These are phyloP conservation scores for Pyronema domesticum DNA, from an alignment of 495 filamentous ascomycete genomes.

Conservation along the genomic window DNA sequence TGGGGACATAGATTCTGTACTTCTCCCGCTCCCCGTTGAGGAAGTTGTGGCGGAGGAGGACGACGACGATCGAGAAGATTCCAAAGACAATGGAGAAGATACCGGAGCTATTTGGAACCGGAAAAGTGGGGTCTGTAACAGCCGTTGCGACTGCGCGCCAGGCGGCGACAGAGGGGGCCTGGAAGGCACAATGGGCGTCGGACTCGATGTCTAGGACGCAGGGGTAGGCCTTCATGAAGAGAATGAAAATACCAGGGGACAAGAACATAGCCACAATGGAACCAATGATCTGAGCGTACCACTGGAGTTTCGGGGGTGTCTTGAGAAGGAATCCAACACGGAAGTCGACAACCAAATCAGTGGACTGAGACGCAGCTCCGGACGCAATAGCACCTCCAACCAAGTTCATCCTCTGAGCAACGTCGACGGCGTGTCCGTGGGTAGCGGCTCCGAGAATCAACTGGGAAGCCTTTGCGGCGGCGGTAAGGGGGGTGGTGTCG, in stretches of 20 bases:
- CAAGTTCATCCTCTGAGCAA: conserved; percentile 43
- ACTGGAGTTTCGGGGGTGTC: conserved; percentile 45
- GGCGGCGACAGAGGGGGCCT: conserved; percentile 42
- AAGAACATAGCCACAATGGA: conserved; percentile 44
- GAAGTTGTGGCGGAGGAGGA: conserved; percentile 40
- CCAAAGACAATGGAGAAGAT: conserved; percentile 29
- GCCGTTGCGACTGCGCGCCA: conserved; percentile 49
- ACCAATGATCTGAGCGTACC: conserved; percentile 43
- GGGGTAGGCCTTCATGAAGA: conserved; percentile 48
- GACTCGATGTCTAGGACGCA: conserved; percentile 41
- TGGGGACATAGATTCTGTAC: conserved; percentile 42
- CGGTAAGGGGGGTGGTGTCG: conserved; percentile 45
- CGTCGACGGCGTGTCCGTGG: conserved; percentile 27
- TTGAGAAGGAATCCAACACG: conserved; percentile 45
- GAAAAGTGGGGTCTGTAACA: conserved; percentile 40
- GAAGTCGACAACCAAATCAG: conserved; percentile 40
- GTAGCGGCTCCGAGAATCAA: conserved; percentile 47
- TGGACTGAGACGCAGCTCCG: conserved; percentile 40
- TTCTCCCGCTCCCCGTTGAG: conserved; percentile 37
- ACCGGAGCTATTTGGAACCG: conserved; percentile 35
- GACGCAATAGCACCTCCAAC: conserved; percentile 43
- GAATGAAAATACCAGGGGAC: conserved; percentile 41
- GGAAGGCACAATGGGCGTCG: conserved; percentile 40
- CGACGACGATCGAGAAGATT: conserved; percentile 25
- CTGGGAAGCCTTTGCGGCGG: conserved; percentile 49